Evolutionary conservation across 371 early-diverging fungal genomes (phyloP).

Genomic region (Rhizopus delemar): DNA sequence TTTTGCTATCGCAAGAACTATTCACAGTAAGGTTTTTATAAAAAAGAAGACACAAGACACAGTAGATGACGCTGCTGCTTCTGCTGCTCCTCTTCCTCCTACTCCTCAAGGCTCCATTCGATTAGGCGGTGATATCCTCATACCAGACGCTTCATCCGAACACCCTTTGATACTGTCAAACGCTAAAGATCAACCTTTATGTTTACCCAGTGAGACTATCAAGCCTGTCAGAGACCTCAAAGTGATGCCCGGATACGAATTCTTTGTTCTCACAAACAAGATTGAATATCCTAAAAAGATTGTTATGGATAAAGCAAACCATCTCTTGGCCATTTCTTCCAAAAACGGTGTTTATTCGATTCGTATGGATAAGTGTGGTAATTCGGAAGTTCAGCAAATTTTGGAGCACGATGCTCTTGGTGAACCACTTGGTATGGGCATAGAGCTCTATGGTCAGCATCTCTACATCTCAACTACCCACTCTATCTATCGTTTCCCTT

Average conservation of each 20-base stretch:
- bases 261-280: slow-evolving; percentile 29
- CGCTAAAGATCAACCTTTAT: slow-evolving; percentile 40
- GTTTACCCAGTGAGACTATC: slow-evolving; percentile 29
- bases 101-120: no score
- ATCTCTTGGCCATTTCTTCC: slow-evolving; percentile 35
- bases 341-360: slow-evolving; percentile 35
- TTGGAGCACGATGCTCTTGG: slow-evolving; percentile 16
- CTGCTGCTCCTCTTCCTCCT: no score
- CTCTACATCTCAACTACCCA: slow-evolving; percentile 41
- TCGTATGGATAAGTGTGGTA: slow-evolving; percentile 50
- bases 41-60: no score
- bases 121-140: slow-evolving; percentile 10
- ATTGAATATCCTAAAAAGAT: slow-evolving; percentile 38
- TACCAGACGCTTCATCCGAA: slow-evolving; percentile 49
- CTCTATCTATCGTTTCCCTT: slow-evolving; percentile 39
- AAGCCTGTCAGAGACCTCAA: slow-evolving; percentile 25
- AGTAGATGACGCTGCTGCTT: no score
- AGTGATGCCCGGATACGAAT: slow-evolving; percentile 41
- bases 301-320: slow-evolving; percentile 39
- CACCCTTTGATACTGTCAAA: slow-evolving; percentile 39
- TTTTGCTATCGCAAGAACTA: no score
- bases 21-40: no score
- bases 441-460: slow-evolving; percentile 28
- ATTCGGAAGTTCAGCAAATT: slow-evolving; percentile 26
- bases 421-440: slow-evolving; percentile 24